phyloP scores from a whole-genome alignment of 352 stramenopile genomes.

The Plasmopara viticola region DNA sequence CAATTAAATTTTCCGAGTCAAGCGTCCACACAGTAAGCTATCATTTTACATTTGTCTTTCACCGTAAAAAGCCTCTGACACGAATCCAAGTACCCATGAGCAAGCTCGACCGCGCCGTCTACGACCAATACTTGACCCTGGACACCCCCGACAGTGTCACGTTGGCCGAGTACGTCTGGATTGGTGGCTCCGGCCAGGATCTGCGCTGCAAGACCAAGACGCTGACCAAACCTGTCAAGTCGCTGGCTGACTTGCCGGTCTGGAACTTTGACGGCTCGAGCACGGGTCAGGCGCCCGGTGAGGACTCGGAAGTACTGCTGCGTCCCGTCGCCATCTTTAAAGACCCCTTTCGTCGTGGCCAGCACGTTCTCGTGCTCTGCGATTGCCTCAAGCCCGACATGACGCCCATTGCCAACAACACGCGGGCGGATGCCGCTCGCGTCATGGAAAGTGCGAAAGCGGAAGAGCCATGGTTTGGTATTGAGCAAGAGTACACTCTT shows the following conservation, averaged over 20 bases:
- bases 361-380: conserved; percentile 97
- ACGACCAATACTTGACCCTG: conserved; percentile 75
- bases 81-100: conserved; percentile 35
- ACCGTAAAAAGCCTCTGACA: too few relatives aligned
- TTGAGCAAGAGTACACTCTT: conserved; percentile 97
- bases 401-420: conserved; percentile 90
- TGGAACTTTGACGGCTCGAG: conserved; percentile 98
- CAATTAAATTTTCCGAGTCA: too few relatives aligned
- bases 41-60: too few relatives aligned
- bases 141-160: conserved; percentile 37
- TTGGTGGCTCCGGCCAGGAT: conserved; percentile 89
- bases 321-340: conserved; percentile 90
- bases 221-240: conserved; percentile 60
- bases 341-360: conserved; percentile 92
- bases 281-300: conserved; percentile 93
- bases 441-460: conserved; percentile 60
- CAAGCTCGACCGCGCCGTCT: conserved; percentile 75
- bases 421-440: conserved; percentile 62
- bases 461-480: conserved; percentile 90
- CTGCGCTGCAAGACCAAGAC: conserved; percentile 93
- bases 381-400: conserved; percentile 95
- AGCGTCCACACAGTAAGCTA: too few relatives aligned
- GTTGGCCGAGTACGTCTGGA: conserved; percentile 94
- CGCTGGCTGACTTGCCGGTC: conserved; percentile 83
- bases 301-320: conserved; percentile 96